Percentiles rank a stretch among this genome's conserved stretches.
Evolutionary conservation across 225 moss, liverwort and hornwort species (phyloP).

Genomic region (Ulota crispa): DNA sequence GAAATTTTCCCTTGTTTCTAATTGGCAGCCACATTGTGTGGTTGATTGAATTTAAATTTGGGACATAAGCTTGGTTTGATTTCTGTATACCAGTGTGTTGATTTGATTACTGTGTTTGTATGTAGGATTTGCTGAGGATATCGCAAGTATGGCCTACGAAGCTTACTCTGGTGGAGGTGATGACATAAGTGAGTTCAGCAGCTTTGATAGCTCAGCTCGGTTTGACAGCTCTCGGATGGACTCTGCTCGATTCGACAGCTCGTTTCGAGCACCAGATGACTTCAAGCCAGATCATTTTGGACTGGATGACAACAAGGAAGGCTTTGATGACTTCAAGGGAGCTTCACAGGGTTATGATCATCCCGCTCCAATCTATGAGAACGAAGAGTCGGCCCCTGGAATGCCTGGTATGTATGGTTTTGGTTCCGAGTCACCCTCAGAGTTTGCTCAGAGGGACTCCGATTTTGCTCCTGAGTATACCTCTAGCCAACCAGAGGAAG

Average conservation of each 20-base stretch:
- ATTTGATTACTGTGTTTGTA: neutral
- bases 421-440: slow-evolving; percentile 74
- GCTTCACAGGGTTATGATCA: slow-evolving; percentile 72
- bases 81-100: neutral
- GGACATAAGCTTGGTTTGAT: neutral
- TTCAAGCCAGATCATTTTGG: slow-evolving; percentile 63
- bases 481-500: slow-evolving; percentile 47
- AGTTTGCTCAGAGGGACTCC: slow-evolving; percentile 59
- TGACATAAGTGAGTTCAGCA: slow-evolving; percentile 66
- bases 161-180: slow-evolving; percentile 75
- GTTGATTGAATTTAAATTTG: neutral
- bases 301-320: slow-evolving; percentile 63
- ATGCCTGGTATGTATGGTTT: slow-evolving; percentile 52
- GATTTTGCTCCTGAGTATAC: slow-evolving; percentile 47
- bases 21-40: neutral
- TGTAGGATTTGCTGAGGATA: slow-evolving; percentile 22
- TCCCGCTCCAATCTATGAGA: slow-evolving; percentile 60
- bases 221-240: slow-evolving; percentile 81
- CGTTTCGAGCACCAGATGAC: slow-evolving; percentile 79
- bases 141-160: slow-evolving; percentile 65
- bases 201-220: slow-evolving; percentile 79
- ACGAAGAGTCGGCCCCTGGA: slow-evolving; percentile 56
- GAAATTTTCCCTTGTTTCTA: too few relatives aligned
- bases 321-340: slow-evolving; percentile 72
- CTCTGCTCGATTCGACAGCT: slow-evolving; percentile 85